phyloP scores from a whole-genome alignment of 306 rosid species.

The Citrullus mucosospermus region DNA sequence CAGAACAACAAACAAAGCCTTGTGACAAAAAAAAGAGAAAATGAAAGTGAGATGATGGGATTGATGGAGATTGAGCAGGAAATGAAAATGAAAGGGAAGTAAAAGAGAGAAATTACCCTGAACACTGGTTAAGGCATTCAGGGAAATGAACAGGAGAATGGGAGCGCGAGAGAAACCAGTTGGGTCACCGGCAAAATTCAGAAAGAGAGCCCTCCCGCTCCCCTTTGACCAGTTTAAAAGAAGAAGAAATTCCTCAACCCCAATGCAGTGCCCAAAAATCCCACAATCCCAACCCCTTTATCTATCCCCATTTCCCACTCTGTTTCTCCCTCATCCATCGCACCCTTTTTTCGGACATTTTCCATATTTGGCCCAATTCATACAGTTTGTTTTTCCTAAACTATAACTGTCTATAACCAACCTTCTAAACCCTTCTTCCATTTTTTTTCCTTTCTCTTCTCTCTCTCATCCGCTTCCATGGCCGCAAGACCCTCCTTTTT shows the following conservation, averaged over 20 bases:
- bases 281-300: conserved; percentile 13
- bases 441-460: neutral
- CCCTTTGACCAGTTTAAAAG: conserved; percentile 16
- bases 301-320: neutral
- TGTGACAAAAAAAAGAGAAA: too few species aligned
- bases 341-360: neutral
- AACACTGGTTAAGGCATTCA: conserved; percentile 84
- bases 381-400: neutral
- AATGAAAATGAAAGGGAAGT: neutral
- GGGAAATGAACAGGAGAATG: conserved; percentile 67
- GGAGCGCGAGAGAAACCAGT: conserved; percentile 64
- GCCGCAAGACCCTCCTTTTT: too few species aligned
- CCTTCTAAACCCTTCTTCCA: neutral
- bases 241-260: neutral
- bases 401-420: neutral
- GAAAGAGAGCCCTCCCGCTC: conserved; percentile 32
- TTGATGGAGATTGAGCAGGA: neutral
- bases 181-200: conserved; percentile 31
- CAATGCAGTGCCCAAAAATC: conserved; percentile 9
- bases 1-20: too few species aligned
- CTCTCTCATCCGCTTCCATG: too few species aligned
- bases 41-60: neutral
- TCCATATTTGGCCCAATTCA: neutral
- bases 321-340: neutral
- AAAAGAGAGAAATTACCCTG: conserved; percentile 39